Conservation (phyloP, 495 filamentous ascomycete genomes). For the Tuber umbilicatum region DNA sequence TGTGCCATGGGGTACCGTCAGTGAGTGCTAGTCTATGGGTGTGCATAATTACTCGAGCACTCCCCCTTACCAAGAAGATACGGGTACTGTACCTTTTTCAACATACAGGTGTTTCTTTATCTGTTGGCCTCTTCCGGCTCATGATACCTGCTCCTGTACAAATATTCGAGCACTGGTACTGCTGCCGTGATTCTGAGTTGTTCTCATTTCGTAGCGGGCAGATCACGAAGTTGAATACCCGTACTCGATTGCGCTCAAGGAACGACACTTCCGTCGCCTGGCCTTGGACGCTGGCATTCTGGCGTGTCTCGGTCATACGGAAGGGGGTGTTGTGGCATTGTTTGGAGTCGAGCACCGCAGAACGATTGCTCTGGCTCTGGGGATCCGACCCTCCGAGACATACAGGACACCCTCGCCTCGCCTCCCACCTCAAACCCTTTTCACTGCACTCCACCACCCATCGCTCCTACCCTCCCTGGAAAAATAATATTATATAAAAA, state of each 20-base stretch:
- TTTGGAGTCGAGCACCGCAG: not conserved
- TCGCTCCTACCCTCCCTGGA: not conserved
- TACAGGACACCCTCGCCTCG: not conserved
- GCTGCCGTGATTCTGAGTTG: not conserved
- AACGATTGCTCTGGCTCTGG: not conserved
- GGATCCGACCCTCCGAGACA: not conserved
- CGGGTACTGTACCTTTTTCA: not conserved
- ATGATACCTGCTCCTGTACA: not conserved
- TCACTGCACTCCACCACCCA: not conserved
- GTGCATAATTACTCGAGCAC: not conserved
- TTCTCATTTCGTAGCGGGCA: not conserved
- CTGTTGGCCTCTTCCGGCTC: not conserved
- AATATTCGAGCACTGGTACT: not conserved
- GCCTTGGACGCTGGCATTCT: not conserved
- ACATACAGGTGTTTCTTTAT: not conserved
- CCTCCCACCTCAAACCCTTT: not conserved
- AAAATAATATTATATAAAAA: not conserved
- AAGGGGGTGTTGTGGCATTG: not conserved
- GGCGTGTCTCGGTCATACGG: not conserved
- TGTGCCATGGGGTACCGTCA: not conserved
- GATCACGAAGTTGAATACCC: not conserved
- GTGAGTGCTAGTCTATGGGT: not conserved
- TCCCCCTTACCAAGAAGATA: not conserved
- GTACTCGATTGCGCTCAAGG: not conserved
- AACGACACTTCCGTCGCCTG: not conserved